Base-by-base conservation (phyloP, 257 asterid species). In the Anisodus tanguticus region DNA sequence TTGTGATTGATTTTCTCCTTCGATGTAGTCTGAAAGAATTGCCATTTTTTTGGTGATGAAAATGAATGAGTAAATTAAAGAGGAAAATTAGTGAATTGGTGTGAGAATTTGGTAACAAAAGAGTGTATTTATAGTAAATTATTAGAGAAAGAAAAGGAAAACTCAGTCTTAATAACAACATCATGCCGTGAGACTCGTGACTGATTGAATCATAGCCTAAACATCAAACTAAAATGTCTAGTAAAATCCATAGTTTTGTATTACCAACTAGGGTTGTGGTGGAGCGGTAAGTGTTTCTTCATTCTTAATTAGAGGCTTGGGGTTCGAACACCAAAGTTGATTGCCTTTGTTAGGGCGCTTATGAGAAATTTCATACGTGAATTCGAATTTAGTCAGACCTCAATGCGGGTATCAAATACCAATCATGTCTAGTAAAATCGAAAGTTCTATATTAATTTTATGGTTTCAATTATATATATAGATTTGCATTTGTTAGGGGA, bases 21-120 rank as follows among this genome's bases (percentile, higher is more conserved):
- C 81, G 22, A 31, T 51, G 43, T 77, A 77, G 12, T 53, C 81
- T 53, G 81, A 77, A 26, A 77, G 81, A 77, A 77, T 77, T 77
- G 64, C 81, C 81, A 77, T 76, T 53, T 22, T 51, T 66, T n/a
- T 1, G 68, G 53, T 68, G 12, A 37, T 68, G 13, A 35, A 59
- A 39, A 64, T 16, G 41, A 66, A 51, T 67, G 45, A 74, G 82
- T 13, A 53, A 74, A 87, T 86, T 66, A 82, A n/a, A 43, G n/a
- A 71, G 8, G 78, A 69, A n/a, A 72, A 47, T 47, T 19, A 72
- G 41, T 51, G 63, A 51, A 51, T 53, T 53, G 15, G 2, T 76
- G 81, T 26, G 81, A 22, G 10, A 51, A 51, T 51, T 74, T 66
- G n/a, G 72, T 66, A 51, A 82, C 83, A 66, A 45, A 43, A 22